phyloP scores from a whole-genome alignment of 441 rosid species.

The Iberis amara region DNA sequence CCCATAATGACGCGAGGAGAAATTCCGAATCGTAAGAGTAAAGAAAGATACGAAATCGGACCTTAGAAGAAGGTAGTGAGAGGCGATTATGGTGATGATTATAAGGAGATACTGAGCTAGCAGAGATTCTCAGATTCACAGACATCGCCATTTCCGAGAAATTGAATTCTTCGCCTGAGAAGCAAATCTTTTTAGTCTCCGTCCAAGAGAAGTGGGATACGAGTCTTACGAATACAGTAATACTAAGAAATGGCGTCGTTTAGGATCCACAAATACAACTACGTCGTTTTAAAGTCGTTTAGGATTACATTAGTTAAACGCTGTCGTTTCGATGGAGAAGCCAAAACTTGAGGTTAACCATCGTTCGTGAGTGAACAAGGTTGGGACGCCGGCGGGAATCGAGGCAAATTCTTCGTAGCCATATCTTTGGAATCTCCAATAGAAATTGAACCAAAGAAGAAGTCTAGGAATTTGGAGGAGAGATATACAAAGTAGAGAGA shows the following conservation, averaged over 20 bases:
- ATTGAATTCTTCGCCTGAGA: conserved; percentile 24
- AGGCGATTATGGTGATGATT: conserved; percentile 40
- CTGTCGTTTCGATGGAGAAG: not conserved
- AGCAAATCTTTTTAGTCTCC: conserved; percentile 20
- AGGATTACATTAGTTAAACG: not conserved
- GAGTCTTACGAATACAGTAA: too few relatives aligned
- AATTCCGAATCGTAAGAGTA: not conserved
- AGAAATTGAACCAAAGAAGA: not conserved
- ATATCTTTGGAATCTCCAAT: conserved; percentile 9
- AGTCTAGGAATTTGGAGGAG: conserved; percentile 3
- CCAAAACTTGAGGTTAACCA: too few relatives aligned
- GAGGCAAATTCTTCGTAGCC: not conserved
- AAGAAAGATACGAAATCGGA: not conserved
- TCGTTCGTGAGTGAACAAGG: too few relatives aligned
- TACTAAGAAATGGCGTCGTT: too few relatives aligned
- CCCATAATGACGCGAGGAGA: conserved; percentile 6
- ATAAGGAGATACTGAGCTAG: conserved; percentile 49
- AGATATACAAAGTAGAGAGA: not conserved
- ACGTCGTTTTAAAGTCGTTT: too few relatives aligned
- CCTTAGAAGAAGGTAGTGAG: conserved; percentile 41
- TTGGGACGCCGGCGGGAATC: conserved; percentile 19
- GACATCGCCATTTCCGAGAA: conserved; percentile 54
- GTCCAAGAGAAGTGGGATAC: not conserved
- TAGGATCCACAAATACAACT: too few relatives aligned
- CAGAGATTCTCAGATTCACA: conserved; percentile 72